Conservation (phyloP, 352 stramenopile genomes). For the Hyaloperonospora arabidopsidis region DNA sequence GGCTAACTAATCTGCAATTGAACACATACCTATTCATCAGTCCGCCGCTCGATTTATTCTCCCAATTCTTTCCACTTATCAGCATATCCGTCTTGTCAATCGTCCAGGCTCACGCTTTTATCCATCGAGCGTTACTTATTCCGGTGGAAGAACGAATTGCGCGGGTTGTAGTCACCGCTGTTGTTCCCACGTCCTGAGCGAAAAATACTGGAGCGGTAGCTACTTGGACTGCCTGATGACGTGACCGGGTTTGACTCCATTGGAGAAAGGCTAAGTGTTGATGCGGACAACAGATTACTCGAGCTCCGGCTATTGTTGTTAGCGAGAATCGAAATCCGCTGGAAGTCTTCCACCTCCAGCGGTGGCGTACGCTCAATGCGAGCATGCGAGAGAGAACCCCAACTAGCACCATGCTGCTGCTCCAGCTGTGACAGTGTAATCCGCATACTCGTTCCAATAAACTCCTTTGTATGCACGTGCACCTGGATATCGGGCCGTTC, state of each 20-base stretch:
- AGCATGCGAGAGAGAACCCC: slow-evolving; percentile 6
- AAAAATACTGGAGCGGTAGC: slow-evolving; percentile 45
- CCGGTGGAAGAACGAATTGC: slow-evolving; percentile 58
- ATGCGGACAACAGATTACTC: slow-evolving; percentile 38
- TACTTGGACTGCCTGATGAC: slow-evolving; percentile 32
- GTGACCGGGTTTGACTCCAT: slow-evolving; percentile 38
- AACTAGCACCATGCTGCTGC: slow-evolving; percentile 16
- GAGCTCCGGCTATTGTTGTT: slow-evolving; percentile 30
- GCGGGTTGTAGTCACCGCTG: slow-evolving; percentile 26
- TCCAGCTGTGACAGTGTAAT: slow-evolving; percentile 75
- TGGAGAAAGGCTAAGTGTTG: slow-evolving; percentile 45
- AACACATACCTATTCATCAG: slow-evolving; percentile 22
- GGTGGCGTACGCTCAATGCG: slow-evolving; percentile 30
- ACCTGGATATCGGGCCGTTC: slow-evolving; percentile 80
- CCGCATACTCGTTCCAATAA: slow-evolving; percentile 86
- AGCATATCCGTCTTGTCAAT: slow-evolving; percentile 1
- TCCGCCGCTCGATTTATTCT: slow-evolving; percentile 19
- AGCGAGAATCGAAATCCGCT: slow-evolving; percentile 60
- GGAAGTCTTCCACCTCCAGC: slow-evolving; percentile 58
- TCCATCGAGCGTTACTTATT: slow-evolving; percentile 30
- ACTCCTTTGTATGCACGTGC: slow-evolving; percentile 86
- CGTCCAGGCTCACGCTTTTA: not conserved
- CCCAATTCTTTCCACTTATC: slow-evolving; percentile 7
- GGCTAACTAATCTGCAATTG: slow-evolving; percentile 25
- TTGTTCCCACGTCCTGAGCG: slow-evolving; percentile 39